Conservation (phyloP, 768 basidiomycete genomes). For the Saitozyma podzolica region DNA sequence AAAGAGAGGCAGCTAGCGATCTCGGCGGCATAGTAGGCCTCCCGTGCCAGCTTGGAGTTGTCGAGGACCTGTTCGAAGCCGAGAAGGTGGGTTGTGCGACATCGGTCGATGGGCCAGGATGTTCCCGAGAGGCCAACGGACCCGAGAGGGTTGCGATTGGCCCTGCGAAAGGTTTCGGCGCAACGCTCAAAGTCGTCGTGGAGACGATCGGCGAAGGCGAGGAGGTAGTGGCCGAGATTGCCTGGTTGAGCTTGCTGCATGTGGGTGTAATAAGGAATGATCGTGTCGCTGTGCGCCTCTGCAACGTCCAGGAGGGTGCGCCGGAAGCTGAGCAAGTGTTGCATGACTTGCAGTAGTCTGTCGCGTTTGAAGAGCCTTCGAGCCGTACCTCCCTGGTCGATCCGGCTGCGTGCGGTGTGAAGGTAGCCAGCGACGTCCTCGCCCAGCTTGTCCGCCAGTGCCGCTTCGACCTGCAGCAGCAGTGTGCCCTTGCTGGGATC, state of each 20-base stretch:
- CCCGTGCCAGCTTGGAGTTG: slow-evolving; percentile 10
- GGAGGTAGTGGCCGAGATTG: no score
- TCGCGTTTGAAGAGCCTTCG: slow-evolving; percentile 12
- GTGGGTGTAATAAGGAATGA: no score
- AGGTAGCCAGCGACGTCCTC: slow-evolving; percentile 15
- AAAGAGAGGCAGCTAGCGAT: slow-evolving; percentile 9
- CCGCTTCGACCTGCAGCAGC: slow-evolving; percentile 13
- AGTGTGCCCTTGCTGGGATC: slow-evolving; percentile 10
- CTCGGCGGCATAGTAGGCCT: slow-evolving; percentile 18
- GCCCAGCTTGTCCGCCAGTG: slow-evolving; percentile 2
- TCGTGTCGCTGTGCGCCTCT: no score
- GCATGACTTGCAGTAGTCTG: slow-evolving; percentile 8
- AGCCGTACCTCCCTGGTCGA: slow-evolving; percentile 16
- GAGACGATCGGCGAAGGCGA: no score
- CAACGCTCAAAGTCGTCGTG: slow-evolving; percentile 12
- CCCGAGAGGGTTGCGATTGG: slow-evolving; percentile 13
- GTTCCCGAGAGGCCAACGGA: slow-evolving; percentile 12
- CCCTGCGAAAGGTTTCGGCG: not conserved
- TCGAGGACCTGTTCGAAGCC: slow-evolving; percentile 9
- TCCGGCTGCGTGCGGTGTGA: slow-evolving; percentile 15
- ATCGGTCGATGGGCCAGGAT: slow-evolving; percentile 14
- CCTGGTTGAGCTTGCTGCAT: no score
- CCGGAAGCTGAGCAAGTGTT: not conserved
- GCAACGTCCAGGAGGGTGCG: no score
- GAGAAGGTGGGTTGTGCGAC: slow-evolving; percentile 8